A percentile compares a stretch with the other conserved stretches of the same genome.
phyloP scores from a whole-genome alignment of 768 basidiomycete species.

The Pleurotus citrinopileatus region DNA sequence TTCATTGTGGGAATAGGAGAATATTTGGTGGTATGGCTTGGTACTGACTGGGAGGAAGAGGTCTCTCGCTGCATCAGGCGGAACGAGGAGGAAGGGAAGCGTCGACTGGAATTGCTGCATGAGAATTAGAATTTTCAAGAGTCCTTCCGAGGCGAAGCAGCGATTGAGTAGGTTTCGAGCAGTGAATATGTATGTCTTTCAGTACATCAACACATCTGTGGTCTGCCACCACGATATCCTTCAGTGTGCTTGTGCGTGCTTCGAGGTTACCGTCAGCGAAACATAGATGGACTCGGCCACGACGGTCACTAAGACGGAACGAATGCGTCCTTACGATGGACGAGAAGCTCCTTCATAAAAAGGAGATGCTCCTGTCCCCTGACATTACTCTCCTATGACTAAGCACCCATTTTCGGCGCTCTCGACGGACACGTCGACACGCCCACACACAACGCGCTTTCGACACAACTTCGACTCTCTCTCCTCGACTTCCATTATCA shows the following conservation, averaged over 20 bases:
- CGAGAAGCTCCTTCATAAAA: too few species aligned
- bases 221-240: too few species aligned
- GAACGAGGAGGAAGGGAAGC: conserved; percentile 44
- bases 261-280: too few species aligned
- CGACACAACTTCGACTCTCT: background rate
- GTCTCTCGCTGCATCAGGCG: conserved; percentile 51
- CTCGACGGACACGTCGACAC: conserved; percentile 8
- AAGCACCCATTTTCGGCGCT: background rate
- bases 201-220: too few species aligned
- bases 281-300: too few species aligned
- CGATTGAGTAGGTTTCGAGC: too few species aligned
- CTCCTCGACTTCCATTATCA: background rate
- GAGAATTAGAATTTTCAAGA: background rate
- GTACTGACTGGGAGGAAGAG: conserved; percentile 64
- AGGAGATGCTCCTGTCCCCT: background rate
- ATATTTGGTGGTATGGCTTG: conserved; percentile 56
- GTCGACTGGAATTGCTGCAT: conserved; percentile 11
- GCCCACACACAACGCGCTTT: background rate
- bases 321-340: too few species aligned
- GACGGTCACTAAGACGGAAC: too few species aligned
- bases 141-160: too few species aligned
- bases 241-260: too few species aligned
- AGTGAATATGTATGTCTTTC: too few species aligned
- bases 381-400: background rate
- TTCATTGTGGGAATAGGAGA: conserved; percentile 71